phyloP scores from a whole-genome alignment of 495 filamentous ascomycete species.

The Aspergillus bridgeri region DNA sequence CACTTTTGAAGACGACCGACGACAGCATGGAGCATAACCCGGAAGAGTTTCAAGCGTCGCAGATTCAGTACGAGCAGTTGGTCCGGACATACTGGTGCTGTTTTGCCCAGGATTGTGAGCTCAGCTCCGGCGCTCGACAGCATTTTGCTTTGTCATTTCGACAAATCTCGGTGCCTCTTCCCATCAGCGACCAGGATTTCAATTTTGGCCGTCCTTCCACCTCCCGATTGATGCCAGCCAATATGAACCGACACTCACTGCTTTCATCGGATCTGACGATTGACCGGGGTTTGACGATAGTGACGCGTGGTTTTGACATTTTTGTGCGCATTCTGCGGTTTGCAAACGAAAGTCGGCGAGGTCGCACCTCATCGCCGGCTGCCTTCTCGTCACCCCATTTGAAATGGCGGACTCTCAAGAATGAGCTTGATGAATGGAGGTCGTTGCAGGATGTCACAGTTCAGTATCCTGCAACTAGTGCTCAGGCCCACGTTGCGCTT shows the following conservation, averaged over 20 bases:
- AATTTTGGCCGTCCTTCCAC: slow-evolving; percentile 31
- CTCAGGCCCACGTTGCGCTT: slow-evolving; percentile 40
- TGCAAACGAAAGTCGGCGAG: slow-evolving; percentile 41
- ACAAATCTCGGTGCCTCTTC: slow-evolving; percentile 41
- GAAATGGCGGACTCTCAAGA: slow-evolving; percentile 34
- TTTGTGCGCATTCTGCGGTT: slow-evolving; percentile 44
- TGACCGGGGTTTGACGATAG: slow-evolving; percentile 38
- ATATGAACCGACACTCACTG: slow-evolving; percentile 27
- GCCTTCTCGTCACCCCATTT: slow-evolving; percentile 21
- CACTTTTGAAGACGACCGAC: slow-evolving; percentile 41
- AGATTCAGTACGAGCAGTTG: slow-evolving; percentile 43
- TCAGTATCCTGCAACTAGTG: slow-evolving; percentile 35
- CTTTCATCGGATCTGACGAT: slow-evolving; percentile 28
- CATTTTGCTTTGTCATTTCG: slow-evolving; percentile 44
- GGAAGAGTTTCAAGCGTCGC: slow-evolving; percentile 37
- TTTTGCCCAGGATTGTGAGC: slow-evolving; percentile 45
- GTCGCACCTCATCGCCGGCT: slow-evolving; percentile 18
- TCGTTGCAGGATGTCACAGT: slow-evolving; percentile 39
- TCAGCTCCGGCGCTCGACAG: slow-evolving; percentile 43
- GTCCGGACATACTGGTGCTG: slow-evolving; percentile 47
- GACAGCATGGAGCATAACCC: slow-evolving; percentile 43
- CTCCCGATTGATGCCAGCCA: slow-evolving; percentile 33
- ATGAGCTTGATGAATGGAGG: slow-evolving; percentile 43
- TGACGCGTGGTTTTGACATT: slow-evolving; percentile 43
- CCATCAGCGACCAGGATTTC: slow-evolving; percentile 42